phyloP scores from a whole-genome alignment of 176 grass and related monocot species.

The Urochloa ruziziensis region DNA sequence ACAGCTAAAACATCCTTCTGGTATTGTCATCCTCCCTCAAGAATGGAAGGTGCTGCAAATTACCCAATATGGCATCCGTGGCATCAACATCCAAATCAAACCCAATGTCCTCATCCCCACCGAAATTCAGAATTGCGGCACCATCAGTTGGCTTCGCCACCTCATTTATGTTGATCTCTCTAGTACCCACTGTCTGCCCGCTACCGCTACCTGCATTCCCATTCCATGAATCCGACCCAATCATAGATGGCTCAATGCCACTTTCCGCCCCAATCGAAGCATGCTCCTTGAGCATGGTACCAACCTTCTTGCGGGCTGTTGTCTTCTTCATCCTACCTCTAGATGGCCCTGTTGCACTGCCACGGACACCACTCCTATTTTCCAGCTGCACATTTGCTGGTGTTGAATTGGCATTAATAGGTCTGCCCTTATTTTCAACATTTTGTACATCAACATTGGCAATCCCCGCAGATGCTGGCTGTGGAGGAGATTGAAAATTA shows the following conservation, averaged over 20 bases:
- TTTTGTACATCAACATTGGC: conserved; percentile 14
- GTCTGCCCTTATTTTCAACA: conserved; percentile 8
- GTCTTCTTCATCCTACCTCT: conserved; percentile 73
- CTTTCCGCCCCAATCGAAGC: conserved; percentile 20
- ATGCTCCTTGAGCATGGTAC: conserved; percentile 33
- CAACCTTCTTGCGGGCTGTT: conserved; percentile 82
- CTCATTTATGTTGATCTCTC: conserved; percentile 94
- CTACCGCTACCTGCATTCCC: conserved; percentile 17
- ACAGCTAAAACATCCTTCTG: conserved; percentile 57
- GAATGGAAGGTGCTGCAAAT: conserved; percentile 89
- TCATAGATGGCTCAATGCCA: conserved; percentile 22
- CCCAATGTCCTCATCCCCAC: conserved; percentile 49
- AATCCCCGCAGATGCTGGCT: conserved; percentile 28
- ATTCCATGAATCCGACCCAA: conserved; percentile 1
- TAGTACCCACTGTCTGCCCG: conserved; percentile 24
- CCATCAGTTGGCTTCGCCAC: conserved; percentile 55
- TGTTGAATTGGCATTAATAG: conserved; percentile 17
- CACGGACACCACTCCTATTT: not conserved
- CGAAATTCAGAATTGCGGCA: conserved; percentile 33
- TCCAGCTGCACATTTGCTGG: conserved; percentile 1
- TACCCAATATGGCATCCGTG: conserved; percentile 79
- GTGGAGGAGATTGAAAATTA: not conserved
- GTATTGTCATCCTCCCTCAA: conserved; percentile 83
- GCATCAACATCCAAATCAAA: conserved; percentile 89
- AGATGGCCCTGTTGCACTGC: conserved; percentile 11